A percentile compares a stretch with the other conserved stretches of the same genome.
phyloP scores from a whole-genome alignment of 1,284 basidiomycete genomes.

The Phlebopus sp. region DNA sequence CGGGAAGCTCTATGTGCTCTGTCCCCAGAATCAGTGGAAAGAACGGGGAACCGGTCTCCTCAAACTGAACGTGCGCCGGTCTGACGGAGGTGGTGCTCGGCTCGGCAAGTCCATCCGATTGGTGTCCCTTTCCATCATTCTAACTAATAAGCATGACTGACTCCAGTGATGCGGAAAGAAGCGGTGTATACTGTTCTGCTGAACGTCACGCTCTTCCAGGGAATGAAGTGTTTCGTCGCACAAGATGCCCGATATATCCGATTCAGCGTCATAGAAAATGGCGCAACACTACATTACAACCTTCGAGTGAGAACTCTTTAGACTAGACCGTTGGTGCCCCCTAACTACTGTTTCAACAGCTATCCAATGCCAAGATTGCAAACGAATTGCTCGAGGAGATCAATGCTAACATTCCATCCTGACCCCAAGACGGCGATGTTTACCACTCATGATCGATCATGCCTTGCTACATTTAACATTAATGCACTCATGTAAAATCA shows the following conservation, averaged over 20 bases:
- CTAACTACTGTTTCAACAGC: slow-evolving; percentile 34
- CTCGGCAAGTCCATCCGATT: slow-evolving; percentile 50
- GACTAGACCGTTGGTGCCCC: not conserved
- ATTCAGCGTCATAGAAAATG: slow-evolving; percentile 72
- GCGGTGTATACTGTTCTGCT: slow-evolving; percentile 84
- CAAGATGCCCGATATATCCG: slow-evolving; percentile 80
- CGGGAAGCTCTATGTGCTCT: slow-evolving; percentile 80
- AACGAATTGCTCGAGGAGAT: slow-evolving; percentile 56
- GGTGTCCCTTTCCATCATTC: not conserved
- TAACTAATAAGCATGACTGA: slow-evolving; percentile 4
- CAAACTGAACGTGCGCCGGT: slow-evolving; percentile 74
- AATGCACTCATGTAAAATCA: slow-evolving; percentile 34
- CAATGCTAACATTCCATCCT: slow-evolving; percentile 49
- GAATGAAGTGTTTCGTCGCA: slow-evolving; percentile 77
- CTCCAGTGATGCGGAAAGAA: slow-evolving; percentile 90
- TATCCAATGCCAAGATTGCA: slow-evolving; percentile 60
- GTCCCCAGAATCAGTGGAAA: slow-evolving; percentile 70
- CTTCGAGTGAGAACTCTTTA: slow-evolving; percentile 59
- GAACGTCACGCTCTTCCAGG: slow-evolving; percentile 83
- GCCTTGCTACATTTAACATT: slow-evolving; percentile 31
- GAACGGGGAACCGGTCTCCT: slow-evolving; percentile 85
- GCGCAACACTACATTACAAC: slow-evolving; percentile 69
- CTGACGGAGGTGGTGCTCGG: slow-evolving; percentile 70
- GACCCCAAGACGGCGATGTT: slow-evolving; percentile 15
- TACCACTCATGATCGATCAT: slow-evolving; percentile 16